Conservation (phyloP, 805 yeast genomes). For the Cyberlindnera misumaiensis region DNA sequence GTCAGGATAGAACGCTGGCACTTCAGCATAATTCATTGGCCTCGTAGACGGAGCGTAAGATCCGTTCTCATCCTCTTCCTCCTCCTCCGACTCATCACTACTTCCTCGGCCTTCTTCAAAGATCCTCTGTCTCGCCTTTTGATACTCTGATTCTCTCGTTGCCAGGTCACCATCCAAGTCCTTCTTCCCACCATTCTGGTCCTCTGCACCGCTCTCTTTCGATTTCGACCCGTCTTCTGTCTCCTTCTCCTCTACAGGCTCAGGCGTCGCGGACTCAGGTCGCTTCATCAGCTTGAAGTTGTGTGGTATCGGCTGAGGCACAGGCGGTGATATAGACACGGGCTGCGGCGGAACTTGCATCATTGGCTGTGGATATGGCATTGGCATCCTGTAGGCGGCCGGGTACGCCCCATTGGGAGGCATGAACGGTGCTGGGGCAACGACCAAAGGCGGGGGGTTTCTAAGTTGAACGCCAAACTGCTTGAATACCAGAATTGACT, state of each 20-base stretch:
- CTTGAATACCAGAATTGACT: conserved; percentile 38
- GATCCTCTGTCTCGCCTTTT: conserved; percentile 32
- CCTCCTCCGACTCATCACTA: too few relatives aligned
- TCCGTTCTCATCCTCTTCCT: too few relatives aligned
- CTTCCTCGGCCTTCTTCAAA: conserved; percentile 15
- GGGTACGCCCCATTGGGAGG: too few relatives aligned
- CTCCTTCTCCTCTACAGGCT: too few relatives aligned
- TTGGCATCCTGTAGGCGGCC: too few relatives aligned
- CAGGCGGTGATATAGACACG: background rate
- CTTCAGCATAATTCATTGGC: too few relatives aligned
- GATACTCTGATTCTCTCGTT: conserved; percentile 37
- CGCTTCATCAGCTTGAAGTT: conserved; percentile 23
- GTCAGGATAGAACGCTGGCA: too few relatives aligned
- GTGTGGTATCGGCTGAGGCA: conserved; percentile 2
- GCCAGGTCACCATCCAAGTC: conserved; percentile 27
- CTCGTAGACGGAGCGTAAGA: too few relatives aligned
- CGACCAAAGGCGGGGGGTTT: conserved; percentile 3
- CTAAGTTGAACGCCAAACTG: conserved; percentile 21
- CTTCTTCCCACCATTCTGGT: conserved; percentile 2
- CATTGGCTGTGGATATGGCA: too few relatives aligned
- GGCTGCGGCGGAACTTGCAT: too few relatives aligned
- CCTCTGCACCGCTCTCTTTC: background rate
- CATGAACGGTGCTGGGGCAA: too few relatives aligned
- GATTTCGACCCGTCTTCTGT: too few relatives aligned
- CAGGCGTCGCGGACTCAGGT: background rate